Conservation (phyloP, 202 grass and related monocot species). For the Digitaria exilis region DNA sequence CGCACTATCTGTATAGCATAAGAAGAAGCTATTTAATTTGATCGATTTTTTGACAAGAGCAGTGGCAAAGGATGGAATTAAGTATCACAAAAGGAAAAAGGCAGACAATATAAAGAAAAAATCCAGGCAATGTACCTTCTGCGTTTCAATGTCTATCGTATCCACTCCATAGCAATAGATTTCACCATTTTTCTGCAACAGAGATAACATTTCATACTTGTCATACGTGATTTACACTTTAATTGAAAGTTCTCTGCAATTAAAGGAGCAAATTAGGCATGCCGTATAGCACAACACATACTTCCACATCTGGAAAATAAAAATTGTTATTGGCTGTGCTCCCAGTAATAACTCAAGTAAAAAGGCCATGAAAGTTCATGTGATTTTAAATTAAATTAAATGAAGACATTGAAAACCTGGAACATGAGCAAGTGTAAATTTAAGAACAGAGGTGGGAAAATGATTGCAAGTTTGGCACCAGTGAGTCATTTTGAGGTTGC, state of each 20-base stretch:
- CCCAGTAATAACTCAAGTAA: conserved; percentile 2
- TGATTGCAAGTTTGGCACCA: neutral
- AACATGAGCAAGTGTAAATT: neutral
- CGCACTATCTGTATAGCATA: conserved; percentile 66
- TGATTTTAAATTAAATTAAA: conserved; percentile 5
- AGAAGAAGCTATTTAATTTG: neutral
- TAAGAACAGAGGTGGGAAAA: neutral
- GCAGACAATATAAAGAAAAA: conserved; percentile 16
- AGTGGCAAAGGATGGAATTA: neutral
- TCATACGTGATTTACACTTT: neutral
- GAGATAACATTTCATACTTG: conserved; percentile 9
- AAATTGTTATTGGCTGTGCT: neutral
- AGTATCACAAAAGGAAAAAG: conserved; percentile 16
- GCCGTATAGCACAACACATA: neutral
- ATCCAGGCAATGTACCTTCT: conserved; percentile 55
- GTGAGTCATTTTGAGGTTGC: neutral
- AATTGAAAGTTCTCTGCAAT: conserved; percentile 10
- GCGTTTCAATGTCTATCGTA: conserved; percentile 80
- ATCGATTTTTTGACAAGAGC: conserved; percentile 9
- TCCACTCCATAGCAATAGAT: conserved; percentile 90
- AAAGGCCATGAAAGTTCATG: neutral
- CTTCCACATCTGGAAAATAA: conserved; percentile 6
- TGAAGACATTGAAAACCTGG: neutral
- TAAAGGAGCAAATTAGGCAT: conserved; percentile 24
- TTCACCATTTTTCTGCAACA: conserved; percentile 66